Evolutionary conservation across 441 rosid genomes (phyloP).

Genomic region (Eruca vesicaria): DNA sequence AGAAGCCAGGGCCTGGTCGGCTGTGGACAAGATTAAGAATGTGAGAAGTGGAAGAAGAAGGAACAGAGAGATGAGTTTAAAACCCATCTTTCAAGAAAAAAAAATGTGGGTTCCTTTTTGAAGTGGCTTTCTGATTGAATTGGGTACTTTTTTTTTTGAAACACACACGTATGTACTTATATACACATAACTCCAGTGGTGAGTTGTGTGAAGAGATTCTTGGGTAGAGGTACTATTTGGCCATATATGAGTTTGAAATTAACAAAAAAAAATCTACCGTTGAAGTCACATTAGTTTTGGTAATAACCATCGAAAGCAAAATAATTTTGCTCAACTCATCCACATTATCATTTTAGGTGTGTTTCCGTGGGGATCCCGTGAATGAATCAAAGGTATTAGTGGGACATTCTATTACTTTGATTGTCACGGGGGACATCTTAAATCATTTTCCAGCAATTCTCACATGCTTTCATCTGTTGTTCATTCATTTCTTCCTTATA

Average conservation of each 20-base stretch:
- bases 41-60: conserved; percentile 5
- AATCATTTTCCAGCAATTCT: conserved; percentile 29
- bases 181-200: not conserved
- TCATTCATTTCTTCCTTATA: not conserved
- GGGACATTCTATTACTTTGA: conserved; percentile 31
- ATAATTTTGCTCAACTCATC: not conserved
- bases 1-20: conserved; percentile 15
- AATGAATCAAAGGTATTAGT: conserved; percentile 20
- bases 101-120: not conserved
- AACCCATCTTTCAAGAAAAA: conserved; percentile 26
- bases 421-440: conserved; percentile 45
- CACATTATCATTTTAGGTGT: not conserved
- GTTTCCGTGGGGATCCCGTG: conserved; percentile 11
- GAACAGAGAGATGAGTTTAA: conserved; percentile 26
- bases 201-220: conserved; percentile 22
- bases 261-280: not conserved
- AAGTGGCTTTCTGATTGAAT: conserved; percentile 12
- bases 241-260: not conserved
- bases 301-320: conserved; percentile 8
- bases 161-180: conserved; percentile 4
- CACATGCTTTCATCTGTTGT: conserved; percentile 24
- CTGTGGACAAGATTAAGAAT: conserved; percentile 17
- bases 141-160: too few relatives aligned
- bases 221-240: conserved; percentile 16
- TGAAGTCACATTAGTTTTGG: not conserved